Conservation (phyloP, 441 rosid genomes). For the Populus hybrid region DNA sequence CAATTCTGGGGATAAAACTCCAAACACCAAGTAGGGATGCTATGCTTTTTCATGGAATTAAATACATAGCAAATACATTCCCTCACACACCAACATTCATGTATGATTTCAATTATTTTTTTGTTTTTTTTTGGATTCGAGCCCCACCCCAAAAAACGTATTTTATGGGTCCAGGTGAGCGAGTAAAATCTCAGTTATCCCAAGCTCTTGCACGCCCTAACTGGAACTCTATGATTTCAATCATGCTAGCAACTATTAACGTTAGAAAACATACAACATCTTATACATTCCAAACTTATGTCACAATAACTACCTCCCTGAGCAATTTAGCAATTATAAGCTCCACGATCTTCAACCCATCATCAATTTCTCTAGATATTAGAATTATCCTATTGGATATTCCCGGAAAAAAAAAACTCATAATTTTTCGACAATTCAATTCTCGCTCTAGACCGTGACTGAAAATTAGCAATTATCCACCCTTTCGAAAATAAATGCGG, state of each 20-base stretch:
- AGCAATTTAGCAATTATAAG: slow-evolving; percentile 80
- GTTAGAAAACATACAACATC: background rate
- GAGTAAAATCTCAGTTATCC: too few species aligned
- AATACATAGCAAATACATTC: background rate
- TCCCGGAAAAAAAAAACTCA: slow-evolving; percentile 83
- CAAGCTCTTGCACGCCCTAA: too few species aligned
- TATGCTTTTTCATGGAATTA: background rate
- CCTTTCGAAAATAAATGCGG: slow-evolving; percentile 43
- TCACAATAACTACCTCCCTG: too few species aligned
- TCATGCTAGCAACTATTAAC: background rate
- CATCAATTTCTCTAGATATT: slow-evolving; percentile 81
- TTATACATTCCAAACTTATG: too few species aligned
- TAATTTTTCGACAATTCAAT: slow-evolving; percentile 92
- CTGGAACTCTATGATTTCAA: too few species aligned
- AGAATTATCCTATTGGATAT: slow-evolving; percentile 89
- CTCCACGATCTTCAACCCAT: slow-evolving; percentile 71
- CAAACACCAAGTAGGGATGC: background rate
- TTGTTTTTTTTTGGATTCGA: too few species aligned
- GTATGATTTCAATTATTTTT: too few species aligned
- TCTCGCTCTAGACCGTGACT: slow-evolving; percentile 89
- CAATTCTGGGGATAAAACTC: background rate
- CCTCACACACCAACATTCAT: background rate
- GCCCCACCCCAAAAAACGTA: too few species aligned
- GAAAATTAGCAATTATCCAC: slow-evolving; percentile 97
- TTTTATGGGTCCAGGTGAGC: too few species aligned